phyloP scores from a whole-genome alignment of 108 stramenopile genomes.

The Cyclotella cryptica region DNA sequence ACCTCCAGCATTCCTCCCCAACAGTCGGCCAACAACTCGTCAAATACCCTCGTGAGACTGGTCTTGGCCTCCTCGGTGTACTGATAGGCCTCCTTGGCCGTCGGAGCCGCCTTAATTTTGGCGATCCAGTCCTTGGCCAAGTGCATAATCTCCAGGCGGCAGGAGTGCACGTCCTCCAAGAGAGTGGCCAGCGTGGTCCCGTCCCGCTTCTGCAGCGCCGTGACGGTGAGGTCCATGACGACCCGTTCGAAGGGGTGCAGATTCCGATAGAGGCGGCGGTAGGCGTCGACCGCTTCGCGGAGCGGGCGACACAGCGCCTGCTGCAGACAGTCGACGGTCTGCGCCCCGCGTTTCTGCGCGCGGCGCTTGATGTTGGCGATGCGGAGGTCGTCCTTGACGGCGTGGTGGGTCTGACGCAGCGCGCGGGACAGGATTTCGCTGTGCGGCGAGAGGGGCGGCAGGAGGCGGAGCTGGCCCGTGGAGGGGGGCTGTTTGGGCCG shows the following conservation, averaged over 20 bases:
- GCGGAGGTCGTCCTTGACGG: conserved; percentile 57
- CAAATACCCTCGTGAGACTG: conserved; percentile 63
- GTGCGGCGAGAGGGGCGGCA: conserved; percentile 77
- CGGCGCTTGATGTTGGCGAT: conserved; percentile 66
- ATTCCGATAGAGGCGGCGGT: conserved; percentile 66
- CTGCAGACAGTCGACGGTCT: conserved; percentile 78
- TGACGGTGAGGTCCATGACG: conserved; percentile 90
- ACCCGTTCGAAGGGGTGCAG: conserved; percentile 96
- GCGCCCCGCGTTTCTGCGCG: conserved; percentile 82
- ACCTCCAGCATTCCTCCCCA: conserved; percentile 77
- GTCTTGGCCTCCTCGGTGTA: conserved; percentile 16
- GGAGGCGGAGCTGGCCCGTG: conserved; percentile 78
- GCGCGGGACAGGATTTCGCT: conserved; percentile 74
- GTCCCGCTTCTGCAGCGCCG: conserved; percentile 76
- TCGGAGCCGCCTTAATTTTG: conserved; percentile 82
- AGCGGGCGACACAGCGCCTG: conserved; percentile 86
- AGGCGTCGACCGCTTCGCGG: conserved; percentile 80
- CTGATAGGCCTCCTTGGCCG: conserved; percentile 66
- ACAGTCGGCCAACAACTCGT: conserved; percentile 66
- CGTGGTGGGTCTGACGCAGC: conserved; percentile 42
- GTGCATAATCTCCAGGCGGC: conserved; percentile 71
- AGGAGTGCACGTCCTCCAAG: conserved; percentile 84
- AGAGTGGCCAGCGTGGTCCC: conserved; percentile 67
- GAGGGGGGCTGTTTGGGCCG: conserved; percentile 9
- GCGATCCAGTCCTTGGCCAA: conserved; percentile 88